Percentiles rank a stretch among this genome's conserved stretches.
Conservation (phyloP, 495 filamentous ascomycete genomes). For the Penicillium crystallinum region DNA sequence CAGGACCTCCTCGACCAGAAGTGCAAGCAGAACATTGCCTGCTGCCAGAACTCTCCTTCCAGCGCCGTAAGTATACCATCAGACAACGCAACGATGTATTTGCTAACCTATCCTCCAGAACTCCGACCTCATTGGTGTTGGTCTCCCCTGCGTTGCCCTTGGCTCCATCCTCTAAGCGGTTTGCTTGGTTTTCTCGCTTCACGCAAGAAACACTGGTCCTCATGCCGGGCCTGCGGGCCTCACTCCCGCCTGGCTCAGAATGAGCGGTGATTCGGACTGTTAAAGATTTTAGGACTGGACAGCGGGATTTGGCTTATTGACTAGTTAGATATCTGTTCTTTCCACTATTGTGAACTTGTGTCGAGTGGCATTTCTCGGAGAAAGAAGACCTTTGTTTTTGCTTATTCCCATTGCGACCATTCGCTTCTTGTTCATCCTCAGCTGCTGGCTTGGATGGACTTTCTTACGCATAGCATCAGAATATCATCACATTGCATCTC, state of each 20-base stretch:
- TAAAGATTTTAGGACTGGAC: slow-evolving; percentile 22
- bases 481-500: no score
- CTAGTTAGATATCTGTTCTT: slow-evolving; percentile 30
- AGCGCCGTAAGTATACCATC: slow-evolving; percentile 25
- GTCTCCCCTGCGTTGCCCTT: slow-evolving; percentile 44
- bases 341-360: no score
- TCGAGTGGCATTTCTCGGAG: slow-evolving; percentile 35
- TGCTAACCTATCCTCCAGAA: slow-evolving; percentile 14
- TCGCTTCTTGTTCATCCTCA: no score
- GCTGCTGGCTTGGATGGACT: no score
- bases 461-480: no score
- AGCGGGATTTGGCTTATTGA: slow-evolving; percentile 20
- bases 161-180: slow-evolving; percentile 44
- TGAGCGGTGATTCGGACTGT: slow-evolving; percentile 11
- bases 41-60: slow-evolving; percentile 43
- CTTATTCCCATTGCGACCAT: not conserved
- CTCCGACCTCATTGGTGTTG: slow-evolving; percentile 39
- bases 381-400: slow-evolving; percentile 30
- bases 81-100: not conserved
- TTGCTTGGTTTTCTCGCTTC: slow-evolving; percentile 10
- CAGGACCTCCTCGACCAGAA: slow-evolving; percentile 40
- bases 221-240: slow-evolving; percentile 1
- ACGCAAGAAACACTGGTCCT: slow-evolving; percentile 17
- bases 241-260: not conserved
- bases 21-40: slow-evolving; percentile 49